Percentiles rank a stretch among this genome's conserved stretches.
These are phyloP conservation scores for Termitomyces titanicus DNA, from an alignment of 768 basidiomycete species.

Conservation along the genomic window DNA sequence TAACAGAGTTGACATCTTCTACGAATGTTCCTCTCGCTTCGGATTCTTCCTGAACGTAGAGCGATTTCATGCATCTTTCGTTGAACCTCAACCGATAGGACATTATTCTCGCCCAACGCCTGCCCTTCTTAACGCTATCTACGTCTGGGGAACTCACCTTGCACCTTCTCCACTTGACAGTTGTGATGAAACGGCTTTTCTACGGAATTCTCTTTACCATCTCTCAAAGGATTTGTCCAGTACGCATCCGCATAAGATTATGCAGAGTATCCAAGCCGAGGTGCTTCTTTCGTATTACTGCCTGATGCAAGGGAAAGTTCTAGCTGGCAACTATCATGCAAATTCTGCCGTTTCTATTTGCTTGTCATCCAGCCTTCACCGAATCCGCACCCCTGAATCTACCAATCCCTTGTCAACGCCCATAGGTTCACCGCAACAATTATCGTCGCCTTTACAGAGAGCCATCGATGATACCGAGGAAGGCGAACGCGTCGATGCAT, in stretches of 20 bases:
- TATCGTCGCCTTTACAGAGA: slow-evolving; percentile 26
- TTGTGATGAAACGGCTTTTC: slow-evolving; percentile 27
- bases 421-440: not conserved
- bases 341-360: slow-evolving; percentile 43
- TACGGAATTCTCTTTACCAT: slow-evolving; percentile 36
- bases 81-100: slow-evolving; percentile 25
- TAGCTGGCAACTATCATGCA: slow-evolving; percentile 47
- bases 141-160: slow-evolving; percentile 34
- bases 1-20: slow-evolving; percentile 29
- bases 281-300: slow-evolving; percentile 53
- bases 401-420: not conserved
- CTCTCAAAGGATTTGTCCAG: slow-evolving; percentile 34
- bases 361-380: slow-evolving; percentile 33
- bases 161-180: slow-evolving; percentile 18
- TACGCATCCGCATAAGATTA: slow-evolving; percentile 34
- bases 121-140: slow-evolving; percentile 33
- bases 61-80: slow-evolving; percentile 35
- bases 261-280: slow-evolving; percentile 46
- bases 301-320: slow-evolving; percentile 39
- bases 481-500: slow-evolving; percentile 29
- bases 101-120: slow-evolving; percentile 31
- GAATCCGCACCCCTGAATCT: slow-evolving; percentile 18
- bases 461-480: slow-evolving; percentile 21
- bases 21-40: slow-evolving; percentile 38
- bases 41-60: slow-evolving; percentile 50